Conservation (phyloP, 2,329 filamentous ascomycete genomes). For the Aspergillus novofumigatus region DNA sequence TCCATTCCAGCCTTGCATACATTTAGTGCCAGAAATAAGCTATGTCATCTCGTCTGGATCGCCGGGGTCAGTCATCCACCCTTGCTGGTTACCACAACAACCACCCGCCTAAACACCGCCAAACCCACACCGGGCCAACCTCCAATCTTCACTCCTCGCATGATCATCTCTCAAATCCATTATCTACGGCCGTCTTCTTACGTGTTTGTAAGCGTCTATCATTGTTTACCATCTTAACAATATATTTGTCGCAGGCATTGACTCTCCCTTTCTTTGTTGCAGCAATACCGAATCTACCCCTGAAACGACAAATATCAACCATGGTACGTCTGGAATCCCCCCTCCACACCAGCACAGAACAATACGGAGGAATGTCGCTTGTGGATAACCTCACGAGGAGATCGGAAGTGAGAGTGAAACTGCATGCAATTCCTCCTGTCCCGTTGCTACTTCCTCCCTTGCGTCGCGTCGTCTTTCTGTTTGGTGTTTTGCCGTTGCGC, state of each 20-base stretch:
- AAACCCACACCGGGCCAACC: background rate
- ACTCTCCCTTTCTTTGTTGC: conserved; percentile 1
- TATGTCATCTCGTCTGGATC: background rate
- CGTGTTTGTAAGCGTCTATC: background rate
- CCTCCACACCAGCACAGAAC: background rate
- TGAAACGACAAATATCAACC: background rate
- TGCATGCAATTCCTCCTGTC: background rate
- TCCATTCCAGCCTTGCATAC: background rate
- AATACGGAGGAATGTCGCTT: background rate
- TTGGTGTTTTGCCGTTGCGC: conserved; percentile 1
- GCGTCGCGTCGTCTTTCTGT: conserved; percentile 5
- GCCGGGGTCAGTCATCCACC: background rate
- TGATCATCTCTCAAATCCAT: background rate
- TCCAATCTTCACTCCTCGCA: background rate
- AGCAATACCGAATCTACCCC: background rate
- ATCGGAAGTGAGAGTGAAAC: background rate
- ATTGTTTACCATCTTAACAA: background rate
- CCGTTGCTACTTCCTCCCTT: conserved; percentile 7
- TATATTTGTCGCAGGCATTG: conserved; percentile 1
- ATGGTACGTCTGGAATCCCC: conserved; percentile 3
- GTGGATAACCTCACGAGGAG: background rate
- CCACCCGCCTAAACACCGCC: conserved; percentile 5
- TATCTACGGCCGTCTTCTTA: background rate
- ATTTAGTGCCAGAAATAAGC: background rate
- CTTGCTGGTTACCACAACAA: conserved; percentile 20